A percentile compares a stretch with the other conserved stretches of the same genome.
phyloP scores from a whole-genome alignment of 2,329 filamentous ascomycete species.

The Trichoderma atrobrunneum region DNA sequence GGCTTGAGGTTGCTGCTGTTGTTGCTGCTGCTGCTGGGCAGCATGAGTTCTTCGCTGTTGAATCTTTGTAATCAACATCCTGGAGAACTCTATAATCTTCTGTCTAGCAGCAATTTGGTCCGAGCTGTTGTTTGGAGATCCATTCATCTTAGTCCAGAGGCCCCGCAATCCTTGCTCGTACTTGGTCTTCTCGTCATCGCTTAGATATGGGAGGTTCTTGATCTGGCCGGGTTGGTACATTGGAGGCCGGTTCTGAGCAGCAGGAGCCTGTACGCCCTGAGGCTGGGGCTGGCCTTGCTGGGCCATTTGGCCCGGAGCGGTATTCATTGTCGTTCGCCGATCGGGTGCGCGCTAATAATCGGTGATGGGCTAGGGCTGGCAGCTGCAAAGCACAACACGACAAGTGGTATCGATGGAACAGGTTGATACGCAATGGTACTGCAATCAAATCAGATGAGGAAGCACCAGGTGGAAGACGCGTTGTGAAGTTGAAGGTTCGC shows the following conservation, averaged over 20 bases:
- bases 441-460: background rate
- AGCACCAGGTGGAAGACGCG: background rate
- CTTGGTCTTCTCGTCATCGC: conserved; percentile 54
- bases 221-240: conserved; percentile 55
- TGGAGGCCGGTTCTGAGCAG: conserved; percentile 31
- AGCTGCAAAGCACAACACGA: background rate
- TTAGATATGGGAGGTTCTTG: conserved; percentile 48
- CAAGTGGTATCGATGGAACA: background rate
- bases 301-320: conserved; percentile 25
- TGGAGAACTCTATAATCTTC: conserved; percentile 60
- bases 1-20: conserved; percentile 25
- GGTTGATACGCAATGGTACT: no score
- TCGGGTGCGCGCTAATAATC: background rate
- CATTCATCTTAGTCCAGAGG: conserved; percentile 54
- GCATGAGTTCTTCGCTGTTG: conserved; percentile 39
- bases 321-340: conserved; percentile 26
- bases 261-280: conserved; percentile 27
- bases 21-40: conserved; percentile 30
- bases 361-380: background rate
- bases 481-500: conserved; percentile 3
- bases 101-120: conserved; percentile 51
- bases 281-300: conserved; percentile 27
- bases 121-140: conserved; percentile 44
- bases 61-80: conserved; percentile 54
- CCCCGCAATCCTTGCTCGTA: conserved; percentile 56